phyloP scores from a whole-genome alignment of 352 stramenopile genomes.

The Thalassiosira hispida region DNA sequence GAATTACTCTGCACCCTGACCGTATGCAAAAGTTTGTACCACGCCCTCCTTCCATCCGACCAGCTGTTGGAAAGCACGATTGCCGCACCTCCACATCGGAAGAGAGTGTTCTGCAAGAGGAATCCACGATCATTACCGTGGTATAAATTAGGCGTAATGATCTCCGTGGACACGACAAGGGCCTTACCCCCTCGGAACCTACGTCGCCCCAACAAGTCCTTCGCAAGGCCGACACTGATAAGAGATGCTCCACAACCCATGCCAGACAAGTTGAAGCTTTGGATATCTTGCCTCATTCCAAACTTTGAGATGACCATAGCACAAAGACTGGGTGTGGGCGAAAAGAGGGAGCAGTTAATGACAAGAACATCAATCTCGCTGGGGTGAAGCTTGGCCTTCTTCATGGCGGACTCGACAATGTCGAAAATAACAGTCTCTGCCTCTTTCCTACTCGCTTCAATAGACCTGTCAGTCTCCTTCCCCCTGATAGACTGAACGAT shows the following conservation, averaged over 20 bases:
- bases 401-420: constrained; percentile 85
- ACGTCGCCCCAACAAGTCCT: constrained; percentile 76
- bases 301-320: constrained; percentile 89
- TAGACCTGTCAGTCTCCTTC: constrained; percentile 81
- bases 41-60: constrained; percentile 85
- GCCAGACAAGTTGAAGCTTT: constrained; percentile 88
- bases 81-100: constrained; percentile 88
- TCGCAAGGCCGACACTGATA: constrained; percentile 87
- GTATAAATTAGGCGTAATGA: constrained; percentile 90
- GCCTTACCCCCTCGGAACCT: constrained; percentile 67
- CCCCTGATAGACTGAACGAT: constrained; percentile 83
- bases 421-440: constrained; percentile 88
- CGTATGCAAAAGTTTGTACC: constrained; percentile 89
- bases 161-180: constrained; percentile 89
- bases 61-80: constrained; percentile 88
- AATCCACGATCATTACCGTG: constrained; percentile 88
- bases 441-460: constrained; percentile 86
- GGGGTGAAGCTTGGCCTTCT: constrained; percentile 84
- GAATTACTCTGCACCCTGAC: constrained; percentile 86
- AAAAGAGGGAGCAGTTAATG: constrained; percentile 91
- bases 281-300: constrained; percentile 82
- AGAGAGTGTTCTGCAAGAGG: constrained; percentile 89
- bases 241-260: constrained; percentile 89
- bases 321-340: constrained; percentile 88
- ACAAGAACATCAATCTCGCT: constrained; percentile 90